Base-by-base conservation (phyloP, 805 yeast genomes). In the Candida loeiensis region DNA sequence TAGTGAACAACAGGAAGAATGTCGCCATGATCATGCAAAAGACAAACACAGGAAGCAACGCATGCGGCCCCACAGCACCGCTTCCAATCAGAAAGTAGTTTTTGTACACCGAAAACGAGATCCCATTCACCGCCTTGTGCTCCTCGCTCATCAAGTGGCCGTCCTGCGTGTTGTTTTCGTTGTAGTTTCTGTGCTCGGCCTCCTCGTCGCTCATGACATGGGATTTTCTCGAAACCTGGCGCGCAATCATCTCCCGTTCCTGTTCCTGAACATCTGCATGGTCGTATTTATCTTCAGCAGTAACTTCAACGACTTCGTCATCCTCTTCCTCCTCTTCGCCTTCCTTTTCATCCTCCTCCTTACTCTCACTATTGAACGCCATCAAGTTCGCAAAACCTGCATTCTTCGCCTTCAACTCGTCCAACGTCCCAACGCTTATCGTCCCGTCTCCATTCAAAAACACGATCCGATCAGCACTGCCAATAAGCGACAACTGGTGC, bases 401-500 rank as follows among this genome's bases (percentile, higher is more conserved):
- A 40, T 64, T 71, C n/a, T 63, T 61, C 2, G 28, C 43, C 34
- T 64, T 53, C 43, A 88, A 61, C 37, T 82, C 82, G 0, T 67
- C 73, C 15, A 76, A 65, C 0, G 84, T 72, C 11, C 90, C 96
- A 25, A 77, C 59, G 33, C 73, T 77, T 21, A 83, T 63, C 0
- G 74, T 52, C 0, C 87, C 80, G 39, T 82, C 85, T 14, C 83
- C 79, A 50, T 79, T 76, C 48, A 88, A 60, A 45, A 82, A 85
- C 9, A 88, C 69, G 22, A 88, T 64, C 34, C 82, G 69, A 55
- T 82, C 87, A 13, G 95, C 93, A 40, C 72, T 62, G 15, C 76
- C 77, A 45, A 87, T 74, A 44, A 87, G 66, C 4, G 87, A 77
- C 37, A 88, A 65, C 56, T 88, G 95, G 58, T 87, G 96, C 0